Conservation (phyloP, 441 rosid species). For the Gossypium armourianum region DNA sequence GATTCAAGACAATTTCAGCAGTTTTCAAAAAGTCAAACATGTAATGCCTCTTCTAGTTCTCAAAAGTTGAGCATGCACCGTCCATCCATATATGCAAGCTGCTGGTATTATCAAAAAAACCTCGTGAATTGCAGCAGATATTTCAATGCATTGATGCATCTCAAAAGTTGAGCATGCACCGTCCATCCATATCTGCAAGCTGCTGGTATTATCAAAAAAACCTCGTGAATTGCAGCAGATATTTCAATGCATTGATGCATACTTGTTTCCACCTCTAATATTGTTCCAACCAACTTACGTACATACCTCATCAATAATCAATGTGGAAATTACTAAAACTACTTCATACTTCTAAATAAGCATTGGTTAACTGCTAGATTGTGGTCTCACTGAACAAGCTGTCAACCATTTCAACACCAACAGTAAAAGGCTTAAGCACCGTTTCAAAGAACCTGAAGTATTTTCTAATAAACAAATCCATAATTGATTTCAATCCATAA, state of each 20-base stretch:
- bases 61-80: not conserved
- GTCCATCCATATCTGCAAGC: not conserved
- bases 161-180: not conserved
- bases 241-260: constrained; percentile 1
- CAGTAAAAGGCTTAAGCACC: not conserved
- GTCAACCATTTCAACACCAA: not conserved
- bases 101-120: not conserved
- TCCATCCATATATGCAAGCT: not conserved
- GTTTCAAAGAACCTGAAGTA: not conserved
- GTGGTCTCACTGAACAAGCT: not conserved
- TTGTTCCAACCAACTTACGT: not conserved
- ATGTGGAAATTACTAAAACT: not conserved
- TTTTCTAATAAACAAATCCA: not conserved
- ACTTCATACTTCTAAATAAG: not conserved
- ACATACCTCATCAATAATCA: not conserved
- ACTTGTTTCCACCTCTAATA: constrained; percentile 7
- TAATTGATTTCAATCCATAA: not conserved
- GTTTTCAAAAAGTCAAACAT: not conserved
- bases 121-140: not conserved
- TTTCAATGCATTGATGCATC: constrained; percentile 2
- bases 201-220: not conserved
- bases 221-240: not conserved
- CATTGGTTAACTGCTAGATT: not conserved
- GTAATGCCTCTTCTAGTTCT: constrained; percentile 6
- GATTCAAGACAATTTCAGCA: not conserved